Evolutionary conservation across 345 rosid genomes (phyloP).

Genomic region (Chamaenerion angustifolium): DNA sequence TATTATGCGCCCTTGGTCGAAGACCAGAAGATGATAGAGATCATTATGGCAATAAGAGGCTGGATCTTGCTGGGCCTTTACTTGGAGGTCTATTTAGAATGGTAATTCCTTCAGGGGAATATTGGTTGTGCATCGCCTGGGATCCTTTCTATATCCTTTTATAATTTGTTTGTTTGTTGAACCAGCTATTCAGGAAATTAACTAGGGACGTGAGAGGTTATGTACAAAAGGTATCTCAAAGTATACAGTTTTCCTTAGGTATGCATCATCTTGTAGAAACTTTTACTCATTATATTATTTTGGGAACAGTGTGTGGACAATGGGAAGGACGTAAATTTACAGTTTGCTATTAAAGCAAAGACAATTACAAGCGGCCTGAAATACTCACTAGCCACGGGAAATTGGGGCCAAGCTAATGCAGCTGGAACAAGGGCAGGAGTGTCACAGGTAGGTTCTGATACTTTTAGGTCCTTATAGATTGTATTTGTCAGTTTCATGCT

Average conservation of each 20-base stretch:
- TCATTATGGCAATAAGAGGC: constrained; percentile 98
- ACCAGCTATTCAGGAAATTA: constrained; percentile 90
- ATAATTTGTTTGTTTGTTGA: constrained; percentile 8
- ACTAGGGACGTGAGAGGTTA: constrained; percentile 89
- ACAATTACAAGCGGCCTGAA: constrained; percentile 95
- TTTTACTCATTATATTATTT: constrained; percentile 12
- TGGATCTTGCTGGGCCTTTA: constrained; percentile 98
- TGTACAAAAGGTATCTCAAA: constrained; percentile 75
- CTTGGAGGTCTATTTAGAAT: constrained; percentile 95
- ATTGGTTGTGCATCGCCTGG: background rate
- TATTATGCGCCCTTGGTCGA: constrained; percentile 89
- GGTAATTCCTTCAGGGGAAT: constrained; percentile 31
- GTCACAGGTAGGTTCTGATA: constrained; percentile 51
- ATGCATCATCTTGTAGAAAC: constrained; percentile 3
- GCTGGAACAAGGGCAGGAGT: constrained; percentile 99
- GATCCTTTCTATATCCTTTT: constrained; percentile 2
- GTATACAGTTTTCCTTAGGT: constrained; percentile 5
- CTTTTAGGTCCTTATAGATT: background rate
- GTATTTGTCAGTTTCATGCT: background rate
- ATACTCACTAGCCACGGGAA: constrained; percentile 95
- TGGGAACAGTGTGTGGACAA: constrained; percentile 72
- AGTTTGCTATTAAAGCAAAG: constrained; percentile 91
- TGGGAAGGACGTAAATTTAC: constrained; percentile 93
- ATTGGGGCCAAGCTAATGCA: constrained; percentile 99
- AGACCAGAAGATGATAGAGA: constrained; percentile 97